Base-by-base conservation (phyloP, 148 eudicot species). In the Spergularia bocconei region DNA sequence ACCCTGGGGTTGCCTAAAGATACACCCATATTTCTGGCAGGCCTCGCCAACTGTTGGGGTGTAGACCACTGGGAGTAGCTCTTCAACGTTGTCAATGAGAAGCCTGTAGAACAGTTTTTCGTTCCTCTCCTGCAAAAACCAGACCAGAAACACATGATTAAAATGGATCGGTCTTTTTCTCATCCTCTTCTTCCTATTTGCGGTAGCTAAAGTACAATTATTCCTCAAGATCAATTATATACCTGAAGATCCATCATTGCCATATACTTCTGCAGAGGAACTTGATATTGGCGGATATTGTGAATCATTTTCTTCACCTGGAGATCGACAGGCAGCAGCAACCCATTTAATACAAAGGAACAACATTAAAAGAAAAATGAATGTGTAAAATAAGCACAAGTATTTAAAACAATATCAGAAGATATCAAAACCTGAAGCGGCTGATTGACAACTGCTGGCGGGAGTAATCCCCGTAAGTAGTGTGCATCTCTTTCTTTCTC, bases 211-310 rank as follows among this genome's bases (percentile, higher is more conserved):
- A 29, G 36, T 29, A 29, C 36, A 70, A 7, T 62, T 4, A 23
- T 33, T 41, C 59, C 53, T 29, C 39, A 23, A 39, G 15, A 33
- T 17, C 7, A 54, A 54, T 13, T 11, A 48, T 71, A 54, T 77
- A 95, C 99, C 97, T 95, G 99, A 78, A 92, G 96, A 85, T 95
- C 99, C 92, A 91, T 92, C 99, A 95, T 95, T 71, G 99, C 97
- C 96, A 90, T 86, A 81, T 95, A 95, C 79, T 82, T 84, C 77
- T 95, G 99, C 73, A 95, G 65, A 13, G 99, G 99, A 36, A 92
- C 89, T 83, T 95, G 89, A 84, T 95, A 95, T 23, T 95, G 96
- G 44, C 99, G 98, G 62, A 95, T 71, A 72, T 84, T 89, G 75
- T 87, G 81, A 86, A 95, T 91, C 96, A 92, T 80, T 82, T 92